Percentiles rank a stretch among this genome's conserved stretches.
phyloP scores from a whole-genome alignment of 2,329 filamentous ascomycete genomes.

The Harringtonia lauricola region DNA sequence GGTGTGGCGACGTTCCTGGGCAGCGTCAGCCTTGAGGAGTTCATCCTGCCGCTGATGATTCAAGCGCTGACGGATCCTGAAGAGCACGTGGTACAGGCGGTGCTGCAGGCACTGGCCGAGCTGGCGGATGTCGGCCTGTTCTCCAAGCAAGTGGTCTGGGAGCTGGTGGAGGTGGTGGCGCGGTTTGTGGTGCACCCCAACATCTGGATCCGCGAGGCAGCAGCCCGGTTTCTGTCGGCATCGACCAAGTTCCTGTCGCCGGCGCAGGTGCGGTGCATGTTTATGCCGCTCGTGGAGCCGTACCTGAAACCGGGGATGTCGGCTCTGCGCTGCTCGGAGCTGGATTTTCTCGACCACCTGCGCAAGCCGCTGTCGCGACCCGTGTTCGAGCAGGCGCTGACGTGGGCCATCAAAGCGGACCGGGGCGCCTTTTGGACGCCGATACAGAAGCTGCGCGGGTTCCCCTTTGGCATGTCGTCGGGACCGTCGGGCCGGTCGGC shows the following conservation, averaged over 20 bases:
- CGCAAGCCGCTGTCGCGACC: slow-evolving; percentile 70
- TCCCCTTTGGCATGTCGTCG: slow-evolving; percentile 55
- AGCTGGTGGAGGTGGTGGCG: slow-evolving; percentile 71
- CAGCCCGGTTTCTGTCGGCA: slow-evolving; percentile 71
- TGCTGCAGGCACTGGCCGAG: slow-evolving; percentile 75
- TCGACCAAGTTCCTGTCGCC: slow-evolving; percentile 64
- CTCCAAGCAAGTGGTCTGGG: slow-evolving; percentile 75
- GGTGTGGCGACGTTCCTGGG: slow-evolving; percentile 87
- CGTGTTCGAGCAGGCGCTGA: slow-evolving; percentile 74
- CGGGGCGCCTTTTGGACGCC: slow-evolving; percentile 82
- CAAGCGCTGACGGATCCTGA: slow-evolving; percentile 89
- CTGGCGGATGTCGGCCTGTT: slow-evolving; percentile 83
- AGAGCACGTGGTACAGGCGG: slow-evolving; percentile 87
- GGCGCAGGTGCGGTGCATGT: slow-evolving; percentile 74
- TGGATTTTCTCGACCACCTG: slow-evolving; percentile 66
- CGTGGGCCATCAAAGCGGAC: slow-evolving; percentile 76
- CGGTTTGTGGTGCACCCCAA: slow-evolving; percentile 92
- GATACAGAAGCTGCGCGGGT: slow-evolving; percentile 51
- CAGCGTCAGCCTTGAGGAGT: slow-evolving; percentile 81
- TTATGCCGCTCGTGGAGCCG: slow-evolving; percentile 68
- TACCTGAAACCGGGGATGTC: slow-evolving; percentile 65
- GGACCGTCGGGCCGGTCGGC: slow-evolving; percentile 40
- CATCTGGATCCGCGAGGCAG: slow-evolving; percentile 85
- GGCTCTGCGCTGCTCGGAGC: slow-evolving; percentile 45
- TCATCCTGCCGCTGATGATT: slow-evolving; percentile 90